Evolutionary conservation across 148 eudicot genomes (phyloP), one percentile per base, ranked within the genome.

Genomic region (Hydrangea macrophylla): DNA sequence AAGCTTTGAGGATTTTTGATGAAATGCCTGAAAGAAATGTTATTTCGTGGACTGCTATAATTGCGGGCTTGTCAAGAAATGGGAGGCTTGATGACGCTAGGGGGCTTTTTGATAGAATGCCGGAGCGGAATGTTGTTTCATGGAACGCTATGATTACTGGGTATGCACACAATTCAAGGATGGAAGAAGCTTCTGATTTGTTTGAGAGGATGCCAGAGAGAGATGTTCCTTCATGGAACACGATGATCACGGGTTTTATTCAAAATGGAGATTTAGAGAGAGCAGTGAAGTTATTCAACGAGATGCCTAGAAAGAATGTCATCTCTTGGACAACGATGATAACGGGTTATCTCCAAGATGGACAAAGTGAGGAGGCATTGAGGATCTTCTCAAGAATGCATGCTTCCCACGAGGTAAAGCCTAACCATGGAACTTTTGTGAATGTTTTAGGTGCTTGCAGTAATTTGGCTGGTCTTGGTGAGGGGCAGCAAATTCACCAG

Each of bases 281-380:
- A 12, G 82, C 82, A 0, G 51, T 17, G 62, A 60, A 28, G 69
- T 62, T 79, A 23, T 79, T 79, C 28, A 48, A 66, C 33, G 62
- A 75, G 7, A 79, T 79, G 75, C 72, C 75, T 0, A 1, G 26
- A 11, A 70, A 70, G 39, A 71, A 79, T 60, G 83, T 75, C 7
- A 67, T 79, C 48, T 80, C 80, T 35, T 80, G 83, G 83, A 71
- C 83, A 26, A 37, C 74, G 20, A 68, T 80, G 77, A 72, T 80
- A 54, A 71, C 64, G 22, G 82, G 82, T 25, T 73, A 45, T 51
- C 62, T 65, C 56, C 77, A 60, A 39, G 65, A 70, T 23, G 79
- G 55, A 17, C 61, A 69, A 66, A 77, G 56, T 51, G 84, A 80
- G 60, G 76, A 76, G 58, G 80, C 80, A 9, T 68, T 80, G 58